phyloP scores from a whole-genome alignment of 1,284 basidiomycete species.

The Puccinia triticina region DNA sequence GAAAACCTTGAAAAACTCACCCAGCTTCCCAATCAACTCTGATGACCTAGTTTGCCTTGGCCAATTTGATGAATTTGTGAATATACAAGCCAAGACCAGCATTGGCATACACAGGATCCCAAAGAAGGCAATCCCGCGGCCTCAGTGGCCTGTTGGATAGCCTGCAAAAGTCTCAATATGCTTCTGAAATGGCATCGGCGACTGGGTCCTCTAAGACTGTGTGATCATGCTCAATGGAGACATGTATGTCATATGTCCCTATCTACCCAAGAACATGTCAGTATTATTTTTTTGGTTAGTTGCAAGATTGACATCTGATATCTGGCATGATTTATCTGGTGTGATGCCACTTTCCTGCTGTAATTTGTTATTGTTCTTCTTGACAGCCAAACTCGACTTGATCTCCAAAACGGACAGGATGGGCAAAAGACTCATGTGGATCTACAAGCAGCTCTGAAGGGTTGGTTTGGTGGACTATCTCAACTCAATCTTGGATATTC shows the following conservation, averaged over 20 bases:
- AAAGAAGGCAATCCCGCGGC: no score
- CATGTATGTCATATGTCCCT: conserved; percentile 85
- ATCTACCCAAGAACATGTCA: conserved; percentile 83
- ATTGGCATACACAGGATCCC: no score
- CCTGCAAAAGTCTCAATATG: conserved; percentile 84
- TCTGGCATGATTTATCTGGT: conserved; percentile 62
- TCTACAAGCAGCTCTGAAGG: conserved; percentile 71
- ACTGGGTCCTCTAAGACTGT: conserved; percentile 88
- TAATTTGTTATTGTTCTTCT: conserved; percentile 30
- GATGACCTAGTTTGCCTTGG: conserved; percentile 69
- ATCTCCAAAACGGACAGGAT: conserved; percentile 27
- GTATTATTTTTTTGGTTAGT: conserved; percentile 59
- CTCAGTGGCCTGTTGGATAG: no score
- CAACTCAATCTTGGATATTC: conserved; percentile 61
- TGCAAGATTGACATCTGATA: neutral
- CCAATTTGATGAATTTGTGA: no score
- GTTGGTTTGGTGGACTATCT: conserved; percentile 81
- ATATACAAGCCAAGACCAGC: no score
- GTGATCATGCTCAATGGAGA: conserved; percentile 87
- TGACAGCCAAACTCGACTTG: conserved; percentile 27
- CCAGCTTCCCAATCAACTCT: conserved; percentile 69
- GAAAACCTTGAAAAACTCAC: conserved; percentile 66
- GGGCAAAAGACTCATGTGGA: conserved; percentile 58
- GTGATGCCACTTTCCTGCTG: conserved; percentile 38
- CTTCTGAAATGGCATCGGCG: conserved; percentile 75